Percentiles rank a stretch among this genome's conserved stretches.
phyloP scores from a whole-genome alignment of 371 early-diverging fungal genomes.

The Apophysomyces ossiformis region DNA sequence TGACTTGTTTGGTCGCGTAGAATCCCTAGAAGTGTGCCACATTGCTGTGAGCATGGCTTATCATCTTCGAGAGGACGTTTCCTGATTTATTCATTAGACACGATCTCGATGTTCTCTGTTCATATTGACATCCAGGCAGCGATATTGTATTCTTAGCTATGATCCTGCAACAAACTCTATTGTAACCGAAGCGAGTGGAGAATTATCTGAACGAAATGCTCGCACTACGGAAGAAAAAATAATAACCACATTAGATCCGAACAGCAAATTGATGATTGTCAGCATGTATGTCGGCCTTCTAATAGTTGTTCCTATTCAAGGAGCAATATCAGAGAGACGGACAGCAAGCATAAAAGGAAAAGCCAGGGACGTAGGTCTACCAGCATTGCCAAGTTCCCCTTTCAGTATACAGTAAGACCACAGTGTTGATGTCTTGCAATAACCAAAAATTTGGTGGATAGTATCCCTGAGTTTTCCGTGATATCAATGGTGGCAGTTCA shows the following conservation, averaged over 20 bases:
- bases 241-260: constrained; percentile 50
- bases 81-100: constrained; percentile 24
- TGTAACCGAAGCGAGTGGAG: constrained; percentile 59
- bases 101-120: constrained; percentile 54
- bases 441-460: constrained; percentile 18
- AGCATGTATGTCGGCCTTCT: constrained; percentile 65
- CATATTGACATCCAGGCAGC: constrained; percentile 51
- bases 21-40: constrained; percentile 51
- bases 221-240: constrained; percentile 44
- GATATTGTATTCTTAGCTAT: constrained; percentile 60
- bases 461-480: constrained; percentile 72
- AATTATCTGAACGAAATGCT: constrained; percentile 48
- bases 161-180: constrained; percentile 40
- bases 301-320: constrained; percentile 26
- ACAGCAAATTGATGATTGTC: constrained; percentile 44
- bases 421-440: neutral
- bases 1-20: constrained; percentile 67
- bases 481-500: constrained; percentile 65
- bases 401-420: neutral
- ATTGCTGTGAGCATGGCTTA: constrained; percentile 40
- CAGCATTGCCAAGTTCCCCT: neutral
- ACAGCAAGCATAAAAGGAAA: constrained; percentile 15
- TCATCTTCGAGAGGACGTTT: neutral
- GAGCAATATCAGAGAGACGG: constrained; percentile 11
- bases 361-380: constrained; percentile 16